Base-by-base conservation (phyloP, 2,329 filamentous ascomycete species). In the Akanthomyces uredinophilus region DNA sequence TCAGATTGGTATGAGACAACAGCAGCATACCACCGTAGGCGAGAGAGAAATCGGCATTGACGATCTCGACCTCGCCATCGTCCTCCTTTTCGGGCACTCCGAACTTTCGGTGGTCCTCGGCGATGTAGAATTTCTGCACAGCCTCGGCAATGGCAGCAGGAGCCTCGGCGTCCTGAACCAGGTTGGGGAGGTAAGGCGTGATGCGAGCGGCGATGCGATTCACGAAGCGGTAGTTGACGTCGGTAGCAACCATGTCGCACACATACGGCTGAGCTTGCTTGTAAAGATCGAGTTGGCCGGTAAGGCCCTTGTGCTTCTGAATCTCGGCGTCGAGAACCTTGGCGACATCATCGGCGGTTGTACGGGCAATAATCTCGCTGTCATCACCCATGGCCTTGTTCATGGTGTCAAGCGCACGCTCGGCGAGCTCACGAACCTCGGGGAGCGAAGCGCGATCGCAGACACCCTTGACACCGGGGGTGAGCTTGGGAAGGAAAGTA, bases 21-120 rank as follows among this genome's bases (percentile, higher is more conserved):
- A 99, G 81, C 67, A 99, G 86, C 93, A 97, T 98, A 71, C 95
- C 95, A 74, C 95, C 95, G 71, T 99, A 99, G 53, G 93, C 95
- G 27, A 99, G 85, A 22, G 95, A 99, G 80, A 99, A 99, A 73
- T 95, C 90, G 51, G 95, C 94, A 70, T 99, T 98, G 73, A 99
- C 95, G 72, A 99, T 96, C 77, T 98, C 95, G 24, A 89, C 82
- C 78, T 99, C 95, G 64, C 92, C 93, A 64, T 96, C 91, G 64
- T 97, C 92, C 65, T 95, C 91, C 75, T 93, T 90, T 66, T 91
- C 83, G 2, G 92, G 91, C 60, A 89, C 86, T 66, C 93, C 94
- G 69, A 87, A 96, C 72, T 91, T 95, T 75, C 92, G 90, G 70
- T 91, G 82, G 68, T 98, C 94, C 75, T 97, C 93, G 0, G 87